Percentiles rank a stretch among this genome's conserved stretches.
Conservation (phyloP, 2,329 filamentous ascomycete genomes). For the Talaromyces sp. region DNA sequence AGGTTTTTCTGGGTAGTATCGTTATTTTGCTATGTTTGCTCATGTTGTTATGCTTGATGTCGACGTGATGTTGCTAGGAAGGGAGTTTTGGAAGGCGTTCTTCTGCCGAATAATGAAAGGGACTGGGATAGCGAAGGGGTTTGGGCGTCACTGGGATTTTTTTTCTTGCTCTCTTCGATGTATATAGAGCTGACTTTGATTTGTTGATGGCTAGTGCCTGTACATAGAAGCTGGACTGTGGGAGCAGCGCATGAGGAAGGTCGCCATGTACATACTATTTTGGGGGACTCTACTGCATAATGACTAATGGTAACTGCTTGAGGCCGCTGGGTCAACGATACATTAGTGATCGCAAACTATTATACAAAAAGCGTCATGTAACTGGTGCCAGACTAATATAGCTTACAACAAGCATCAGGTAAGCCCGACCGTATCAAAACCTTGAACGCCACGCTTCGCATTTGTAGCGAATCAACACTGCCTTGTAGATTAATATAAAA, state of each 20-base stretch:
- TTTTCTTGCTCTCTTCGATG: conserved; percentile 5
- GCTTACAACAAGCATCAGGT: conserved; percentile 12
- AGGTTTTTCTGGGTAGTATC: background rate
- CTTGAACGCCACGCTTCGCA: conserved; percentile 17
- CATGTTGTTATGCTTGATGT: background rate
- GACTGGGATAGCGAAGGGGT: background rate
- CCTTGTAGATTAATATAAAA: background rate
- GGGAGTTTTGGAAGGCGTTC: background rate
- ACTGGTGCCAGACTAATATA: conserved; percentile 1
- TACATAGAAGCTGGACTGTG: conserved; percentile 12
- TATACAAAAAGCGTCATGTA: conserved; percentile 12
- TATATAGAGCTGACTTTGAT: conserved; percentile 8
- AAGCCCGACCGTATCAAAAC: conserved; percentile 4
- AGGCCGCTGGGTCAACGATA: background rate
- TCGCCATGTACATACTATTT: conserved; percentile 16
- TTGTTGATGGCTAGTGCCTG: conserved; percentile 1
- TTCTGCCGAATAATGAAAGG: background rate
- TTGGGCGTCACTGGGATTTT: background rate
- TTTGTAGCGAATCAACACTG: conserved; percentile 1
- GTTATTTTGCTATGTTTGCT: background rate
- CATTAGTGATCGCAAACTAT: conserved; percentile 10
- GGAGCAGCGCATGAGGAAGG: background rate
- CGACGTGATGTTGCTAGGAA: background rate
- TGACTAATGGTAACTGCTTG: conserved; percentile 9
- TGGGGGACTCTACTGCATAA: conserved; percentile 5